These are phyloP conservation scores for Cutaneotrichosporon cutaneum DNA, from an alignment of 1,284 basidiomycete species.

Conservation along the genomic window DNA sequence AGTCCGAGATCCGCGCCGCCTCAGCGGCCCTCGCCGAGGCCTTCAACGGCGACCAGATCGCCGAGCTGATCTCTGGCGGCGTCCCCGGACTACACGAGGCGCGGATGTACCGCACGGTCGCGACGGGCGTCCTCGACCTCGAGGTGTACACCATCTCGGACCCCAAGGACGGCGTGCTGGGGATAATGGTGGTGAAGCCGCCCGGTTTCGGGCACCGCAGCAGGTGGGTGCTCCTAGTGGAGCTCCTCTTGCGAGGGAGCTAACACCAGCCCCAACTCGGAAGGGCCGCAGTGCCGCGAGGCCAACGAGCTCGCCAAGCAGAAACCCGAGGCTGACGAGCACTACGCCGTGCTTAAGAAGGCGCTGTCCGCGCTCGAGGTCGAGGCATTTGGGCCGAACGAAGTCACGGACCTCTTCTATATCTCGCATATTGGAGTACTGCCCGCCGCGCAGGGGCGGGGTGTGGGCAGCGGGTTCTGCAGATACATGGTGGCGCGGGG, in stretches of 20 bases:
- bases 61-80: background rate
- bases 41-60: background rate
- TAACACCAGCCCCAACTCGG: slow-evolving; percentile 8
- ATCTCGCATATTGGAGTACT: slow-evolving; percentile 12
- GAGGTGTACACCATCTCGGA: slow-evolving; percentile 1
- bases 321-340: background rate
- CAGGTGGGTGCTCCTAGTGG: background rate
- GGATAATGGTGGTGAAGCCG: slow-evolving; percentile 17
- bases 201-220: slow-evolving; percentile 11
- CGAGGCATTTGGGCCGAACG: slow-evolving; percentile 9
- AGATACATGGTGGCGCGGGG: slow-evolving; percentile 3
- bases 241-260: background rate
- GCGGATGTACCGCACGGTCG: slow-evolving; percentile 5
- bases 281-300: background rate
- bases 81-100: background rate
- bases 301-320: background rate
- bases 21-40: background rate
- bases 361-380: slow-evolving; percentile 11
- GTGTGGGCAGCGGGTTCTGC: slow-evolving; percentile 8
- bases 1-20: background rate
- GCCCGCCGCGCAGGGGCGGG: slow-evolving; percentile 10
- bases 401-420: slow-evolving; percentile 13
- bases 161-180: background rate
- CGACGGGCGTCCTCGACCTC: background rate
- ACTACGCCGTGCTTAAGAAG: slow-evolving; percentile 3